A percentile compares a stretch with the other conserved stretches of the same genome.
Conservation (phyloP, 169 alveolate genomes). For the Theileria luwenshuni region DNA sequence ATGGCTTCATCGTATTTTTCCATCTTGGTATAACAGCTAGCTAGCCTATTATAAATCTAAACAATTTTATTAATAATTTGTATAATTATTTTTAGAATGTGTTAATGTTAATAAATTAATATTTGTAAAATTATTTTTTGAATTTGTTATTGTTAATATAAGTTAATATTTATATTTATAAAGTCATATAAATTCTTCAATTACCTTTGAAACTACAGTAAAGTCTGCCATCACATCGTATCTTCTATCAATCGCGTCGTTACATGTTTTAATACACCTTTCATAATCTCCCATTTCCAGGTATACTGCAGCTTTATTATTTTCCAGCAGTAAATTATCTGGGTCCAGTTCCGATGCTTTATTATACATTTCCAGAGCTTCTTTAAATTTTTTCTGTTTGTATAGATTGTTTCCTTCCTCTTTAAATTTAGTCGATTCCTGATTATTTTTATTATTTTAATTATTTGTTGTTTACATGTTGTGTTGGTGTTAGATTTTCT, state of each 20-base stretch:
- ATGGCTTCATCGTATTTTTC: conserved; percentile 88
- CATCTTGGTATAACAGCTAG: conserved; percentile 83
- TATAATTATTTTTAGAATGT: no score
- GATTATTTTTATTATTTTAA: conserved; percentile 8
- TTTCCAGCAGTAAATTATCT: conserved; percentile 81
- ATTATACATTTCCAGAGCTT: conserved; percentile 92
- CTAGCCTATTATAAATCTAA: conserved; percentile 84
- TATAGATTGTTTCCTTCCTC: conserved; percentile 80
- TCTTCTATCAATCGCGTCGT: conserved; percentile 91
- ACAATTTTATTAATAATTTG: conserved; percentile 16
- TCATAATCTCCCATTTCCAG: conserved; percentile 93
- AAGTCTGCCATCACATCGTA: conserved; percentile 90
- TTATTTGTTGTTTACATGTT: conserved; percentile 42
- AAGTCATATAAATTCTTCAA: background rate
- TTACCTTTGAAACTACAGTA: conserved; percentile 82
- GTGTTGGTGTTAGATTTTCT: conserved; percentile 56
- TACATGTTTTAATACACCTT: conserved; percentile 88
- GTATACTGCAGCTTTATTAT: conserved; percentile 94
- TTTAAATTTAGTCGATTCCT: conserved; percentile 77
- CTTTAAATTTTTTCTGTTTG: conserved; percentile 90
- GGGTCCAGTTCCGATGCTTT: conserved; percentile 91
- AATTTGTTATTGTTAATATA: no score
- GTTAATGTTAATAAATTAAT: no score
- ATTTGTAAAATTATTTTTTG: no score
- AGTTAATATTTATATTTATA: conserved; percentile 23